phyloP scores from a whole-genome alignment of 2,329 filamentous ascomycete species.

The Diplocarpon rosae region DNA sequence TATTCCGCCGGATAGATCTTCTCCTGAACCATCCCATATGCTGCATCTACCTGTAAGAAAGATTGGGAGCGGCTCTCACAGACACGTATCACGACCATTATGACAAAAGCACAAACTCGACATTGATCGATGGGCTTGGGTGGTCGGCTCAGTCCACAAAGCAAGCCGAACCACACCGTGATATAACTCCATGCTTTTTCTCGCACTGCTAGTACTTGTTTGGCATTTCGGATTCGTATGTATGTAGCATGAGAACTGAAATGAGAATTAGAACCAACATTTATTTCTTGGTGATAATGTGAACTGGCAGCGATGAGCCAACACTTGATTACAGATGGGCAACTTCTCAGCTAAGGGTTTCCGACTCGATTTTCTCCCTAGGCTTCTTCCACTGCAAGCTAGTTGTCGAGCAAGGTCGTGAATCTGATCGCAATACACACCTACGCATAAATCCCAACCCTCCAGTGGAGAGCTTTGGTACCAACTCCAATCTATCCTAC shows the following conservation, averaged over 20 bases:
- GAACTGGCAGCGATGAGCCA: background rate
- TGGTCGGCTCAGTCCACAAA: conserved; percentile 20
- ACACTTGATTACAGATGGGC: no score
- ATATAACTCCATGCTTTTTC: conserved; percentile 13
- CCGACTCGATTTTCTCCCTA: no score
- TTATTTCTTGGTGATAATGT: background rate
- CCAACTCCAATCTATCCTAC: background rate
- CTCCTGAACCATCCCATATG: conserved; percentile 16
- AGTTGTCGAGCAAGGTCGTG: no score
- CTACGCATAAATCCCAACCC: background rate
- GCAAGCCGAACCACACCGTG: conserved; percentile 20
- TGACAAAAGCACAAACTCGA: conserved; percentile 17
- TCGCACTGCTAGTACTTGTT: conserved; percentile 17
- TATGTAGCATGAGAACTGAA: conserved; percentile 26
- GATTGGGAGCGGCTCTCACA: conserved; percentile 16
- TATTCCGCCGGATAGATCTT: conserved; percentile 25
- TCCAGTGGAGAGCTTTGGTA: background rate
- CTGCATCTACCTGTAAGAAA: conserved; percentile 17
- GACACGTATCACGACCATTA: conserved; percentile 22
- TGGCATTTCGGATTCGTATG: conserved; percentile 19
- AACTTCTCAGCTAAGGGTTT: no score
- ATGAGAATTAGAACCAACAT: conserved; percentile 16
- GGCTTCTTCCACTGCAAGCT: no score
- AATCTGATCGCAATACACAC: background rate
- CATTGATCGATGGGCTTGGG: conserved; percentile 14